phyloP scores from a whole-genome alignment of 2,329 filamentous ascomycete species.

The Botryotinia convoluta region DNA sequence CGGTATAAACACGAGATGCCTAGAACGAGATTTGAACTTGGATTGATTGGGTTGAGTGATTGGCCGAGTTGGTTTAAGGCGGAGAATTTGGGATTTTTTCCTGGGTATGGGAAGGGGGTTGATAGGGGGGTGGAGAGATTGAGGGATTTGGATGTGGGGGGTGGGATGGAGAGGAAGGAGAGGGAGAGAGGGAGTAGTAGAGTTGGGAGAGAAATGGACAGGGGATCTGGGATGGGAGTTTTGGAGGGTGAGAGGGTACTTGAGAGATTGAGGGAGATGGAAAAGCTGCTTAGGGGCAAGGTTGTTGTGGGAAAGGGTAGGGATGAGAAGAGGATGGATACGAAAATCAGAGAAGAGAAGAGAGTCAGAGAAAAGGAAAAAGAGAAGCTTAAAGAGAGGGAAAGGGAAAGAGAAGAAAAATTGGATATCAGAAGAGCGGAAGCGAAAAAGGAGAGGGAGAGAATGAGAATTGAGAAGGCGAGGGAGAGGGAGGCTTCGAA shows the following conservation, averaged over 20 bases:
- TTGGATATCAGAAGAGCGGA: neutral
- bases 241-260: neutral
- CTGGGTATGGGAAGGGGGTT: neutral
- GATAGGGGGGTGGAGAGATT: neutral
- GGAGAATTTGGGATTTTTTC: slow-evolving; percentile 29
- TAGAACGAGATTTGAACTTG: slow-evolving; percentile 41
- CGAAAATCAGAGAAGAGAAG: neutral
- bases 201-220: slow-evolving; percentile 12
- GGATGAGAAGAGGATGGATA: neutral
- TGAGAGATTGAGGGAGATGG: slow-evolving; percentile 24
- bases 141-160: slow-evolving; percentile 3
- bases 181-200: neutral
- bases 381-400: slow-evolving; percentile 16
- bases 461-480: slow-evolving; percentile 2
- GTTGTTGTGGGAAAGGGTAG: neutral
- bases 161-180: neutral
- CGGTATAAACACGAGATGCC: slow-evolving; percentile 50
- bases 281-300: neutral
- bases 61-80: slow-evolving; percentile 46
- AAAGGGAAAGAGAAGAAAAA: neutral
- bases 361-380: neutral
- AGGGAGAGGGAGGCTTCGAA: slow-evolving; percentile 1
- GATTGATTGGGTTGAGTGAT: slow-evolving; percentile 43
- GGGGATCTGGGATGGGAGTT: neutral
- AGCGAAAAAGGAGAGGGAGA: slow-evolving; percentile 19